Conservation (phyloP, 805 yeast species). For the Yarrowia osloensis region DNA sequence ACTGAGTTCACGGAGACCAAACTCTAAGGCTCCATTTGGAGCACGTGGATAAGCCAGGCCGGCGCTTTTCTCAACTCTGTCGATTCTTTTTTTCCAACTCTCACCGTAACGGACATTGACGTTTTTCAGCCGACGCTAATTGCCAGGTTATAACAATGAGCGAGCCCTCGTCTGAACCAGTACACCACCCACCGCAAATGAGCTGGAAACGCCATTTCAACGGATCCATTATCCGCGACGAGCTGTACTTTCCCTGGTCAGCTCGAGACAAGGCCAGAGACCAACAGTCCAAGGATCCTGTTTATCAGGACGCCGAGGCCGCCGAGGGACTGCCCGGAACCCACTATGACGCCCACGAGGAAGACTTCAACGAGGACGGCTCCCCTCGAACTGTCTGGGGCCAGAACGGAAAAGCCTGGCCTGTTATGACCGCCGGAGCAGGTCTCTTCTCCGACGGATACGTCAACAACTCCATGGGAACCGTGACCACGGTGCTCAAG, state of each 20-base stretch:
- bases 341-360: background rate
- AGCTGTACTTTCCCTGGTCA: slow-evolving; percentile 17
- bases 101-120: background rate
- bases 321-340: slow-evolving; percentile 4
- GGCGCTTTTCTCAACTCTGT: background rate
- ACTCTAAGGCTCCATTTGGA: background rate
- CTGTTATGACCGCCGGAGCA: slow-evolving; percentile 83
- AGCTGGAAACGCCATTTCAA: slow-evolving; percentile 23
- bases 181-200: too few species aligned
- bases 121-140: background rate
- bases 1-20: background rate
- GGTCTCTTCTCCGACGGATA: slow-evolving; percentile 94
- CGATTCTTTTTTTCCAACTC: background rate
- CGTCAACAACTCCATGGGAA: slow-evolving; percentile 78
- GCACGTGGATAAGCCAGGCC: background rate
- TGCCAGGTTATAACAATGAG: background rate
- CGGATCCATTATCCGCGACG: slow-evolving; percentile 14
- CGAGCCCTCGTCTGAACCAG: background rate
- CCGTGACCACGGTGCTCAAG: slow-evolving; percentile 73
- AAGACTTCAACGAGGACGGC: slow-evolving; percentile 12
- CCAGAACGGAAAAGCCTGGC: slow-evolving; percentile 48
- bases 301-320: slow-evolving; percentile 7
- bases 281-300: slow-evolving; percentile 12
- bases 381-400: slow-evolving; percentile 19
- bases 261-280: slow-evolving; percentile 5